phyloP scores from a whole-genome alignment of 192 early-diverging fungal species.

The Linnemannia zychae region DNA sequence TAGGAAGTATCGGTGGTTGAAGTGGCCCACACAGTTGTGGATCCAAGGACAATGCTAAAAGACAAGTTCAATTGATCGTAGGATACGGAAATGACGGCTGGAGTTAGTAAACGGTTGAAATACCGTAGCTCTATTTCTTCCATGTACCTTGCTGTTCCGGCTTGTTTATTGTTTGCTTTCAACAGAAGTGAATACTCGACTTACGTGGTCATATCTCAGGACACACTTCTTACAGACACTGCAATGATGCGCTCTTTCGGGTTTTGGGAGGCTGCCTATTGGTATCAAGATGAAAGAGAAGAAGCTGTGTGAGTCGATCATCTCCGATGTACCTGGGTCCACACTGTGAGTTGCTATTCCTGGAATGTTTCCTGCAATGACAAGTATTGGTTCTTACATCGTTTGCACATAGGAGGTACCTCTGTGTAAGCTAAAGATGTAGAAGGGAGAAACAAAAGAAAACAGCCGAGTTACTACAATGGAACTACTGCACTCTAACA shows the following conservation, averaged over 20 bases:
- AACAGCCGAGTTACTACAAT: neutral
- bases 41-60: constrained; percentile 82
- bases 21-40: constrained; percentile 84
- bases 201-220: constrained; percentile 81
- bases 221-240: constrained; percentile 81
- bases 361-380: neutral
- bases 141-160: neutral
- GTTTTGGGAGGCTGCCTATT: constrained; percentile 74
- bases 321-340: too few species aligned
- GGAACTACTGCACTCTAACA: constrained; percentile 5
- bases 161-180: neutral
- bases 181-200: neutral
- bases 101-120: neutral
- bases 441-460: constrained; percentile 5
- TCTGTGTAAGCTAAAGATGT: constrained; percentile 33
- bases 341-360: neutral
- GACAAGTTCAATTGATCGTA: neutral
- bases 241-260: constrained; percentile 86
- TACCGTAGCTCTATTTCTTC: neutral
- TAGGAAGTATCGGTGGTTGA: constrained; percentile 81
- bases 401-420: constrained; percentile 34
- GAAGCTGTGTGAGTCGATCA: neutral
- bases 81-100: too few species aligned
- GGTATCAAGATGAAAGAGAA: neutral
- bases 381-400: constrained; percentile 21